phyloP scores from a whole-genome alignment of 2,329 filamentous ascomycete species.

The Coniella vitis region DNA sequence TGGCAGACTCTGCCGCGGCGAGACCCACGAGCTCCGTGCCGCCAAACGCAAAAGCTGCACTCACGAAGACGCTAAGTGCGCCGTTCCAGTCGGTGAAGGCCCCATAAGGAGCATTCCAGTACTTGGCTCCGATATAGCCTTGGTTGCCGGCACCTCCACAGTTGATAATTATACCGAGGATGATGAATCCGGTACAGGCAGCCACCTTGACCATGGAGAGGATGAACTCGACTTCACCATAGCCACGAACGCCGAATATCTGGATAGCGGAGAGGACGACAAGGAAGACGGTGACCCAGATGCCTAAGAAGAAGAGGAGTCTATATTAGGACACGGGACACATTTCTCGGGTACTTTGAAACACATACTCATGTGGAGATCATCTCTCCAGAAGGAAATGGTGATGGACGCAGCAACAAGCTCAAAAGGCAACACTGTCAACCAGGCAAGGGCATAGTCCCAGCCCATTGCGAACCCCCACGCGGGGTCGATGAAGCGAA shows the following conservation, averaged over 20 bases:
- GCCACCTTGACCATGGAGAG: conserved; percentile 51
- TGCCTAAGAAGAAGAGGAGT: conserved; percentile 17
- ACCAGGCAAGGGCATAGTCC: conserved; percentile 45
- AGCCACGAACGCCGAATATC: conserved; percentile 51
- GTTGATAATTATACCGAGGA: conserved; percentile 55
- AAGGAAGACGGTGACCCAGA: conserved; percentile 52
- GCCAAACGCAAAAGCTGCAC: conserved; percentile 44
- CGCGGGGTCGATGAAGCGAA: conserved; percentile 54
- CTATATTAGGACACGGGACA: neutral
- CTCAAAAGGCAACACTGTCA: conserved; percentile 46
- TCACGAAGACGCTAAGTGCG: conserved; percentile 44
- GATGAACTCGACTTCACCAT: conserved; percentile 52
- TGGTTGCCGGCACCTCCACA: conserved; percentile 48
- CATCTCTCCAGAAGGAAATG: conserved; percentile 45
- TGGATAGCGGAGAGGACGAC: conserved; percentile 44
- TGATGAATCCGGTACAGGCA: conserved; percentile 56
- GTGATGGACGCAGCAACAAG: conserved; percentile 47
- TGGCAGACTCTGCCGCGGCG: conserved; percentile 42
- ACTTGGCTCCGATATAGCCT: conserved; percentile 54
- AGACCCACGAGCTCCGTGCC: conserved; percentile 48
- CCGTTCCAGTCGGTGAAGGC: conserved; percentile 47
- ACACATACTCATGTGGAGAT: conserved; percentile 37
- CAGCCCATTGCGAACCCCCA: conserved; percentile 50
- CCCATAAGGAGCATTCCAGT: conserved; percentile 49
- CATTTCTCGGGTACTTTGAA: no score